Evolutionary conservation across 2,329 filamentous ascomycete genomes (phyloP).

Genomic region (Colletotrichum siamense): DNA sequence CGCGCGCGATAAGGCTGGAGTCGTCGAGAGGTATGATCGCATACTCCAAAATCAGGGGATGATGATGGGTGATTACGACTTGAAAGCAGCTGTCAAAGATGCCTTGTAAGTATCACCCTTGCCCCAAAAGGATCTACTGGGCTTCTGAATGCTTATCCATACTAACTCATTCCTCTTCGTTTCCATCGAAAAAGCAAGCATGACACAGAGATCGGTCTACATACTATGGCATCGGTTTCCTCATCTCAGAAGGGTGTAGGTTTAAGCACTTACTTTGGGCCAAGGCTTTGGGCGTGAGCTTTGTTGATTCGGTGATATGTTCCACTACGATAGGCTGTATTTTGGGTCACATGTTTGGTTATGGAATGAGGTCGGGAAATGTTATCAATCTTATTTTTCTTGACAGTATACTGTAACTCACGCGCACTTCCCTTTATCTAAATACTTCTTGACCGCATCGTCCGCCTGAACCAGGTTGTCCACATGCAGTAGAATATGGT

Average conservation of each 20-base stretch:
- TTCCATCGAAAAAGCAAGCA: neutral
- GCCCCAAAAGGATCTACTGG: neutral
- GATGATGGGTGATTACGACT: neutral
- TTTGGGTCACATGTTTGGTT: neutral
- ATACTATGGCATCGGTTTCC: constrained; percentile 2
- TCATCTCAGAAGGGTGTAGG: neutral
- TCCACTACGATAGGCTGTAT: neutral
- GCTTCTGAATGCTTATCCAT: neutral
- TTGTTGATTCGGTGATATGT: neutral
- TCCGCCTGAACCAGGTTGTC: neutral
- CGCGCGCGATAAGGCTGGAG: neutral
- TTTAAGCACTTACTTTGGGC: constrained; percentile 3
- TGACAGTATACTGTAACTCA: neutral
- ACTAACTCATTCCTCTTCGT: neutral
- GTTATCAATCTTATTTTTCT: neutral
- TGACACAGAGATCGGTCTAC: neutral
- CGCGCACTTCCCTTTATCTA: neutral
- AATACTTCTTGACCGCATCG: neutral
- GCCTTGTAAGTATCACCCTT: constrained; percentile 5
- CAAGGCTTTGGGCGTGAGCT: constrained; percentile 1
- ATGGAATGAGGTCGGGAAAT: neutral
- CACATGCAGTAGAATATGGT: constrained; percentile 2
- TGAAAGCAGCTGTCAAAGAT: neutral
- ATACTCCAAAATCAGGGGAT: neutral
- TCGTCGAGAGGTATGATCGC: neutral